phyloP scores from a whole-genome alignment of 1,284 basidiomycete species.

The Apiotrichum mycotoxinovorans region DNA sequence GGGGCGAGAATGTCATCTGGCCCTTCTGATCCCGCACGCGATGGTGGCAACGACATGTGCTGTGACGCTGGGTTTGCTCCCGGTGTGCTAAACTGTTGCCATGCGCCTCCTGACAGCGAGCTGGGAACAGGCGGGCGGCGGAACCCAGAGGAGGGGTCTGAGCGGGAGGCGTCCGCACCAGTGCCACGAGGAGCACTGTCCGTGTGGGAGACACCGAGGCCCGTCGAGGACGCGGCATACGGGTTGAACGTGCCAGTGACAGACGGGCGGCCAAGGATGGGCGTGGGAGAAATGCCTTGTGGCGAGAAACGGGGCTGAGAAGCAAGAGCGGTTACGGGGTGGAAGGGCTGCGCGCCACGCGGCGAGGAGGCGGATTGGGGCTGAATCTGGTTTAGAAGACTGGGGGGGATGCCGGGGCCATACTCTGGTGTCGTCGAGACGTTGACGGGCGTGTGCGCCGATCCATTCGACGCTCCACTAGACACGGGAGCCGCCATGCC shows the following conservation, averaged over 20 bases:
- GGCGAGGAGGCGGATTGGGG: background rate
- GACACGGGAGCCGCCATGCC: conserved; percentile 23
- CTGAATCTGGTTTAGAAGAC: background rate
- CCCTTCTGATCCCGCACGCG: conserved; percentile 37
- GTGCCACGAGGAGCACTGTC: background rate
- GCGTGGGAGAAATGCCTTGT: background rate
- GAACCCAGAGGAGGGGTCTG: background rate
- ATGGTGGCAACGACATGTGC: conserved; percentile 41
- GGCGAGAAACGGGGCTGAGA: conserved; percentile 5
- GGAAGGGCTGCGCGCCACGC: background rate
- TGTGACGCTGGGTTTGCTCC: background rate
- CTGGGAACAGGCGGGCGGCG: background rate
- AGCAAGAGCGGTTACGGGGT: conserved; percentile 7
- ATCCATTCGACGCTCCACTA: conserved; percentile 22
- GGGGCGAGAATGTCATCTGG: conserved; percentile 41
- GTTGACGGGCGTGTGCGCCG: conserved; percentile 24
- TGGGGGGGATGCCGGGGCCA: background rate
- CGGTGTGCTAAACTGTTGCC: conserved; percentile 10
- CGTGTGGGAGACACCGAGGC: background rate
- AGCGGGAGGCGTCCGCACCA: background rate
- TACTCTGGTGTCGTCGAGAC: conserved; percentile 24
- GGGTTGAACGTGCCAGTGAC: conserved; percentile 9
- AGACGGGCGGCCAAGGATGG: background rate
- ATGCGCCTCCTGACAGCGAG: background rate
- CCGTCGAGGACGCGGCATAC: background rate